phyloP scores from a whole-genome alignment of 129 eudicot genomes.

The Mikania micrantha region DNA sequence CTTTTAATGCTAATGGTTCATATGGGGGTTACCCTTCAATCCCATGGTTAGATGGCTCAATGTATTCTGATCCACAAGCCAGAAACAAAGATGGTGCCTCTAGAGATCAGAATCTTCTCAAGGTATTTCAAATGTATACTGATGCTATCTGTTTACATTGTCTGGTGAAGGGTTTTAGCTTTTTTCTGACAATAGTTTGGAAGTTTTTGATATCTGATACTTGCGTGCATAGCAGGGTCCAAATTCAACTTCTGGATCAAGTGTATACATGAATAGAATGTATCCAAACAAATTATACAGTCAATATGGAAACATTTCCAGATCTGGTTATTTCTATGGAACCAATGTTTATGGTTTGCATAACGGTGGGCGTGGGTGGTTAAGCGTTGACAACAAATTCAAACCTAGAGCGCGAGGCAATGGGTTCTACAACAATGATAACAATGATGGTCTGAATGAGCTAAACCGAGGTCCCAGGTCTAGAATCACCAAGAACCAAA shows the following conservation, averaged over 20 bases:
- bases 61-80: constrained; percentile 36
- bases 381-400: constrained; percentile 50
- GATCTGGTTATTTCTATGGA: constrained; percentile 48
- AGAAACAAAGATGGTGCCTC: background rate
- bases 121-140: no score
- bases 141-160: no score
- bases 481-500: constrained; percentile 36
- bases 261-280: constrained; percentile 5
- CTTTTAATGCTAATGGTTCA: constrained; percentile 31
- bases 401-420: constrained; percentile 62
- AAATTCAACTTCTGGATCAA: background rate
- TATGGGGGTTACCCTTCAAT: constrained; percentile 41
- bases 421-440: constrained; percentile 46
- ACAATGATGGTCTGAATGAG: constrained; percentile 66
- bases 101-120: no score
- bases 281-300: constrained; percentile 43
- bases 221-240: no score
- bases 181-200: no score
- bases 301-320: constrained; percentile 37
- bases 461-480: constrained; percentile 71
- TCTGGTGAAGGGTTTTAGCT: no score
- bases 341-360: constrained; percentile 42
- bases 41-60: constrained; percentile 49
- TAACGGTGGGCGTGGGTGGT: constrained; percentile 41
- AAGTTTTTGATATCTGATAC: no score